These are phyloP conservation scores for Fonticula alba DNA, from an alignment of 78 protist genomes.

Conservation along the genomic window DNA sequence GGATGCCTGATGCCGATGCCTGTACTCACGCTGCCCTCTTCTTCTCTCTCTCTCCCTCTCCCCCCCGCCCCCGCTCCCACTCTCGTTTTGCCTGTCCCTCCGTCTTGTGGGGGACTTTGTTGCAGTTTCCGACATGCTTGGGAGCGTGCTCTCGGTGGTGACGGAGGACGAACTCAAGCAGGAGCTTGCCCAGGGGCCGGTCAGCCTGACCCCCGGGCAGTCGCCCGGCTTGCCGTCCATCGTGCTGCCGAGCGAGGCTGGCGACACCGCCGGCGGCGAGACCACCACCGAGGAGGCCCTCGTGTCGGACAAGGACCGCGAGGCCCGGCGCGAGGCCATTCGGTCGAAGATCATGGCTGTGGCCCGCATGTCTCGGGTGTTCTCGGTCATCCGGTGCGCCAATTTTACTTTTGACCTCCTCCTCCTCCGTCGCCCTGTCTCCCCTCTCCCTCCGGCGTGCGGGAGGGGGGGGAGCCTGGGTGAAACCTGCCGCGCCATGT, in stretches of 20 bases:
- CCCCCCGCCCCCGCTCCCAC: too few species aligned
- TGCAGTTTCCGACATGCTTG: constrained; percentile 28
- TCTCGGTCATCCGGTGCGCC: constrained; percentile 14
- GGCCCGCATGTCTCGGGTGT: constrained; percentile 58
- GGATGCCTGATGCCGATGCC: neutral
- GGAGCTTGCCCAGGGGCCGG: neutral
- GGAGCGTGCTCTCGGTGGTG: constrained; percentile 15
- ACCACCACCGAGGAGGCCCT: neutral
- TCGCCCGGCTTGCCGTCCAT: neutral
- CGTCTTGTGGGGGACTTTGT: neutral
- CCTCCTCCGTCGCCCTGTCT: neutral
- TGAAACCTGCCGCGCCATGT: neutral
- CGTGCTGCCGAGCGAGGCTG: neutral
- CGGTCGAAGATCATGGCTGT: constrained; percentile 54
- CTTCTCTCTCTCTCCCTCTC: too few species aligned
- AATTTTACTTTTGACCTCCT: too few species aligned
- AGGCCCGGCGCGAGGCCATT: constrained; percentile 18
- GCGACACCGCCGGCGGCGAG: neutral
- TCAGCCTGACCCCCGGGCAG: neutral
- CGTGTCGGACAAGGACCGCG: neutral
- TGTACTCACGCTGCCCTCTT: neutral
- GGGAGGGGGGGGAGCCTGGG: neutral
- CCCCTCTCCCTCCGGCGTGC: too few species aligned
- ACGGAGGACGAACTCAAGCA: constrained; percentile 54
- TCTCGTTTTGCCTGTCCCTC: neutral